Conservation (phyloP, 495 filamentous ascomycete genomes). For the Penicillium canescens region DNA sequence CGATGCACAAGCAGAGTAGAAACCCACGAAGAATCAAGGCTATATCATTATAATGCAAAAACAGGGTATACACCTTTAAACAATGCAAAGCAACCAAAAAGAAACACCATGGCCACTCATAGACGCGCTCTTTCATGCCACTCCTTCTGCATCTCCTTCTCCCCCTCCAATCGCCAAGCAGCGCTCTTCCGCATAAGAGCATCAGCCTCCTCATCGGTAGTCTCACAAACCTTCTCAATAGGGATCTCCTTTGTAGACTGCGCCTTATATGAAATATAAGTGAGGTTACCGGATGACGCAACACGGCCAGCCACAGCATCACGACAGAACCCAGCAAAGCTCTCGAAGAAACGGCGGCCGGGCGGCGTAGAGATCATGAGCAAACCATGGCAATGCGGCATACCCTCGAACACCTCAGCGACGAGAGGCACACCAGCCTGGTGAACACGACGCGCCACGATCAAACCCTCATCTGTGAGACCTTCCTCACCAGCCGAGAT, state of each 20-base stretch:
- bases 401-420: slow-evolving; percentile 77
- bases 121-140: slow-evolving; percentile 48
- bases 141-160: slow-evolving; percentile 40
- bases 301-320: slow-evolving; percentile 36
- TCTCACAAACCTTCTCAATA: slow-evolving; percentile 46
- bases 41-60: background rate
- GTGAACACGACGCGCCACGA: slow-evolving; percentile 59
- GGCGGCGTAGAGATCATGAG: slow-evolving; percentile 55
- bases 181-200: slow-evolving; percentile 49
- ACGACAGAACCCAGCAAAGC: slow-evolving; percentile 57
- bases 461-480: slow-evolving; percentile 69
- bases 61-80: background rate
- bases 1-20: background rate
- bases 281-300: slow-evolving; percentile 29
- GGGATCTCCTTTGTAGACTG: slow-evolving; percentile 52
- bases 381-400: slow-evolving; percentile 84
- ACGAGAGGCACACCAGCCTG: slow-evolving; percentile 63
- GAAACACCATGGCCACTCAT: slow-evolving; percentile 34
- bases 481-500: slow-evolving; percentile 78
- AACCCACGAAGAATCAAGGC: background rate
- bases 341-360: slow-evolving; percentile 52
- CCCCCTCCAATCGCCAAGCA: slow-evolving; percentile 42
- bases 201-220: slow-evolving; percentile 54
- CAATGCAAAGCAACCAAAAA: background rate
- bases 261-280: slow-evolving; percentile 55